These are phyloP conservation scores for Venturia pyrina DNA, from an alignment of 2,329 filamentous ascomycete species.

Conservation along the genomic window DNA sequence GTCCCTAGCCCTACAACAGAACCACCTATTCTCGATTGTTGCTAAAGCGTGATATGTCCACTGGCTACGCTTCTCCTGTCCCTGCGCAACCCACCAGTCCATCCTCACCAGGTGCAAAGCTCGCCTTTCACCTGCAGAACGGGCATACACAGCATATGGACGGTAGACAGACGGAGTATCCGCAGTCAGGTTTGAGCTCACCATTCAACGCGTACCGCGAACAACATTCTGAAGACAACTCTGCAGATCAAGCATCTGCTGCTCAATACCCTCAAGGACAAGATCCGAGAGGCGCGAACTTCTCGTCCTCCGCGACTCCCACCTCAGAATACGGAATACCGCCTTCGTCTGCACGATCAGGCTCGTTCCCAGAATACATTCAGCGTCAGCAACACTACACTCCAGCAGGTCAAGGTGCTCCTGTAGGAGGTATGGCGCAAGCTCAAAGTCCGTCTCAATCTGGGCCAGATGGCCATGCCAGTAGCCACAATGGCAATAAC, in stretches of 20 bases:
- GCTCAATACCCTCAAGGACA: slow-evolving; percentile 77
- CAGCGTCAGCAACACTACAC: slow-evolving; percentile 64
- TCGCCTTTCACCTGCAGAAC: slow-evolving; percentile 26
- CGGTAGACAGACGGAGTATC: slow-evolving; percentile 42
- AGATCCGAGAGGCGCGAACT: slow-evolving; percentile 64
- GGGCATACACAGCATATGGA: slow-evolving; percentile 40
- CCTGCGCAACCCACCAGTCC: slow-evolving; percentile 30
- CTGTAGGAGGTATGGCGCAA: slow-evolving; percentile 92
- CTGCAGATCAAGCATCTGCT: slow-evolving; percentile 88
- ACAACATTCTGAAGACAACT: slow-evolving; percentile 70
- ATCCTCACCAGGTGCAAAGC: slow-evolving; percentile 29
- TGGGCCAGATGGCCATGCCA: slow-evolving; percentile 68
- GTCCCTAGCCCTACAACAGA: slow-evolving; percentile 13
- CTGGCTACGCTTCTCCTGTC: slow-evolving; percentile 34
- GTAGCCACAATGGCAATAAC: slow-evolving; percentile 56
- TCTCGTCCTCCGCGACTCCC: slow-evolving; percentile 70
- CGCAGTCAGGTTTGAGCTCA: slow-evolving; percentile 45
- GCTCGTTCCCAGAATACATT: slow-evolving; percentile 79
- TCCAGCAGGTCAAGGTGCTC: slow-evolving; percentile 61
- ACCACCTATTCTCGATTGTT: not conserved
- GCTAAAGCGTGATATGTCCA: slow-evolving; percentile 28
- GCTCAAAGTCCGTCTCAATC: slow-evolving; percentile 95
- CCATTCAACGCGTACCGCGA: slow-evolving; percentile 43
- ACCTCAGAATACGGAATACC: slow-evolving; percentile 82
- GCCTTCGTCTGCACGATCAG: slow-evolving; percentile 65